Percentiles rank a stretch among this genome's conserved stretches.
These are phyloP conservation scores for Pterulicium gracile DNA, from an alignment of 1,284 basidiomycete species.

Conservation along the genomic window DNA sequence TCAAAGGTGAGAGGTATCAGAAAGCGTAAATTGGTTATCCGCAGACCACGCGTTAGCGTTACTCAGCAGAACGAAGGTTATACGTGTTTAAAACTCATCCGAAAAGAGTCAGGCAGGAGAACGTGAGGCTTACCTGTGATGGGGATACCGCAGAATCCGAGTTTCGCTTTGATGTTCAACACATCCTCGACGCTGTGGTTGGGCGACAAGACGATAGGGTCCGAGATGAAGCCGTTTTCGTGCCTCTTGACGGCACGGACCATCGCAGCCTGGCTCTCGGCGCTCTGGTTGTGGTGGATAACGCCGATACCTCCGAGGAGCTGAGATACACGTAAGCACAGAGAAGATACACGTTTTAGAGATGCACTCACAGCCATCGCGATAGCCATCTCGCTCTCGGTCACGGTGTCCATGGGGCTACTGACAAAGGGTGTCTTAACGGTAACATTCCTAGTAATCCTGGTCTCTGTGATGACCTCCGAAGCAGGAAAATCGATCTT, in stretches of 20 bases:
- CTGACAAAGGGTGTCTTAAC: slow-evolving; percentile 97
- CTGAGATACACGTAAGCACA: slow-evolving; percentile 25
- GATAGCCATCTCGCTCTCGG: slow-evolving; percentile 96
- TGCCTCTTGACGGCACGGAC: slow-evolving; percentile 96
- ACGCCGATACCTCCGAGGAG: slow-evolving; percentile 96
- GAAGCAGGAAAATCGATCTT: slow-evolving; percentile 90
- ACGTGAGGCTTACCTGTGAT: slow-evolving; percentile 72
- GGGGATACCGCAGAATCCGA: slow-evolving; percentile 96
- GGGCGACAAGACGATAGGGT: slow-evolving; percentile 83
- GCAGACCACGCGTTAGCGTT: slow-evolving; percentile 66
- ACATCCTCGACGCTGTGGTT: slow-evolving; percentile 81
- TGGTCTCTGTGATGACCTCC: slow-evolving; percentile 77
- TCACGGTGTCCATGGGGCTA: slow-evolving; percentile 99
- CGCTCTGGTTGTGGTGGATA: slow-evolving; percentile 94
- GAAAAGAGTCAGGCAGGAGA: slow-evolving; percentile 11
- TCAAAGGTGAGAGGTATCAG: slow-evolving; percentile 18
- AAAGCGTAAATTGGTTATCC: slow-evolving; percentile 34
- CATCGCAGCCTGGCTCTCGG: slow-evolving; percentile 90
- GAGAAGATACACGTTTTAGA: slow-evolving; percentile 13
- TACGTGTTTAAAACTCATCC: slow-evolving; percentile 39
- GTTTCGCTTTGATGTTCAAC: slow-evolving; percentile 83
- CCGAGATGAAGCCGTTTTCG: slow-evolving; percentile 98
- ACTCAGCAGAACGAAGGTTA: slow-evolving; percentile 86
- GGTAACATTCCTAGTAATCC: slow-evolving; percentile 84
- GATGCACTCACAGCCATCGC: slow-evolving; percentile 68